Percentiles rank a stretch among this genome's conserved stretches.
These are phyloP conservation scores for Pseudomonodictys pantanalensis DNA, from an alignment of 495 filamentous ascomycete genomes.

Conservation along the genomic window DNA sequence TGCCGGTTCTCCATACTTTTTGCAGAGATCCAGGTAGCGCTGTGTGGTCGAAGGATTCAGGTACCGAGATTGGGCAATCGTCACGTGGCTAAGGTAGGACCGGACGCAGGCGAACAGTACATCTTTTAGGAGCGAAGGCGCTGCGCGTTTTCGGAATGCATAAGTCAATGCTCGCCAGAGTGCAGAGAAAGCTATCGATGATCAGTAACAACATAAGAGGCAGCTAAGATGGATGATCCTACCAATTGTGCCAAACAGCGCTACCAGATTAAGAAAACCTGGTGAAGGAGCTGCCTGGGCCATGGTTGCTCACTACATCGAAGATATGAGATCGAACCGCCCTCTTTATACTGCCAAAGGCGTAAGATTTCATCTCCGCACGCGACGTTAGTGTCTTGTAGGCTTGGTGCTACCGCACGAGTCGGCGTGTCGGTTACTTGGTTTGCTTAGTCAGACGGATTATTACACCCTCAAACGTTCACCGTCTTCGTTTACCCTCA, in stretches of 20 bases:
- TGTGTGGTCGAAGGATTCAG: not conserved
- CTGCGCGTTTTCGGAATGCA: not conserved
- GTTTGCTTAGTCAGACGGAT: too few species aligned
- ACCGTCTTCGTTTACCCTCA: too few species aligned
- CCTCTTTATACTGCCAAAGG: too few species aligned
- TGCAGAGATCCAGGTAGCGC: constrained; percentile 7
- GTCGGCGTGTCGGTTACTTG: too few species aligned
- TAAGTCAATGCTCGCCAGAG: constrained; percentile 9
- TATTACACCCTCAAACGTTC: too few species aligned
- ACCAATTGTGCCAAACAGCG: constrained; percentile 1
- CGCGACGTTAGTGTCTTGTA: too few species aligned
- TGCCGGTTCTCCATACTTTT: not conserved
- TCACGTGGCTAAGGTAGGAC: constrained; percentile 5
- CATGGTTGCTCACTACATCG: too few species aligned
- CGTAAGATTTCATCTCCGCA: too few species aligned
- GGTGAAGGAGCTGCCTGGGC: not conserved
- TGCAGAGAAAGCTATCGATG: not conserved
- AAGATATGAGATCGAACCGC: too few species aligned
- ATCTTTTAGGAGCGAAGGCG: not conserved
- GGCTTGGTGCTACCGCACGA: too few species aligned
- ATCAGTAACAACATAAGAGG: not conserved
- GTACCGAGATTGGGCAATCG: constrained; percentile 12
- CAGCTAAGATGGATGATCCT: not conserved
- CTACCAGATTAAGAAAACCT: not conserved
- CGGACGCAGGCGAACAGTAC: constrained; percentile 10